These are phyloP conservation scores for Phaeomoniella chlamydospora DNA, from an alignment of 2,329 filamentous ascomycete genomes.

Conservation along the genomic window DNA sequence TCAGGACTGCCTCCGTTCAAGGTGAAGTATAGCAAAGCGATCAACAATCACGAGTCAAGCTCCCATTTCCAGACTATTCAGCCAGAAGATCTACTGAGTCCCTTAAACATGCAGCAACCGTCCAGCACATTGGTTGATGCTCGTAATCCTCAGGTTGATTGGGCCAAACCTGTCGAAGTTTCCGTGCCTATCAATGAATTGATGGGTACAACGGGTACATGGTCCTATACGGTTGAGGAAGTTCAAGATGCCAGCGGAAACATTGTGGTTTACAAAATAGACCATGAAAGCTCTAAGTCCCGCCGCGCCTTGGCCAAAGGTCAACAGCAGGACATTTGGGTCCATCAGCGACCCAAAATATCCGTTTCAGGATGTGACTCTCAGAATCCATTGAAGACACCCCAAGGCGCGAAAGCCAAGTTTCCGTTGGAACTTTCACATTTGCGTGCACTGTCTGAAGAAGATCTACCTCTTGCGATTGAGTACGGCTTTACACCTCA, in stretches of 20 bases:
- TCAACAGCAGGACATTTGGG: slow-evolving; percentile 63
- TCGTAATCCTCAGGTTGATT: slow-evolving; percentile 43
- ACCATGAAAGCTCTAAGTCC: slow-evolving; percentile 5
- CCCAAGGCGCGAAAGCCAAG: slow-evolving; percentile 52
- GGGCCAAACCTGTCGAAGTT: slow-evolving; percentile 64
- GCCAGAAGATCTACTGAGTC: slow-evolving; percentile 71
- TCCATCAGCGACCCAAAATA: slow-evolving; percentile 72
- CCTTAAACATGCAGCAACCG: slow-evolving; percentile 49
- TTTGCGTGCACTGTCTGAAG: slow-evolving; percentile 46
- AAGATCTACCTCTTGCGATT: slow-evolving; percentile 55
- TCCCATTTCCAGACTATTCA: slow-evolving; percentile 90
- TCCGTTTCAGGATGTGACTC: slow-evolving; percentile 62
- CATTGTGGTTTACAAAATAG: slow-evolving; percentile 51
- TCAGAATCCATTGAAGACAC: slow-evolving; percentile 67
- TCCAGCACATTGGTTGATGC: slow-evolving; percentile 43
- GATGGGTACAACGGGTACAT: slow-evolving; percentile 61
- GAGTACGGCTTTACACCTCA: slow-evolving; percentile 73
- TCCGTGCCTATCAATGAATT: slow-evolving; percentile 82
- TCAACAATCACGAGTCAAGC: slow-evolving; percentile 70
- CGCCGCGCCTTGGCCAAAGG: slow-evolving; percentile 38
- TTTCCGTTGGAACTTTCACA: slow-evolving; percentile 48
- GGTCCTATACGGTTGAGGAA: slow-evolving; percentile 84
- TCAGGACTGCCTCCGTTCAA: slow-evolving; percentile 81
- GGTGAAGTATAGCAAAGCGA: slow-evolving; percentile 77
- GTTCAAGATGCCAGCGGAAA: slow-evolving; percentile 88